A percentile compares a stretch with the other conserved stretches of the same genome.
phyloP scores from a whole-genome alignment of 495 filamentous ascomycete genomes.

The Podospora pseudopauciseta region DNA sequence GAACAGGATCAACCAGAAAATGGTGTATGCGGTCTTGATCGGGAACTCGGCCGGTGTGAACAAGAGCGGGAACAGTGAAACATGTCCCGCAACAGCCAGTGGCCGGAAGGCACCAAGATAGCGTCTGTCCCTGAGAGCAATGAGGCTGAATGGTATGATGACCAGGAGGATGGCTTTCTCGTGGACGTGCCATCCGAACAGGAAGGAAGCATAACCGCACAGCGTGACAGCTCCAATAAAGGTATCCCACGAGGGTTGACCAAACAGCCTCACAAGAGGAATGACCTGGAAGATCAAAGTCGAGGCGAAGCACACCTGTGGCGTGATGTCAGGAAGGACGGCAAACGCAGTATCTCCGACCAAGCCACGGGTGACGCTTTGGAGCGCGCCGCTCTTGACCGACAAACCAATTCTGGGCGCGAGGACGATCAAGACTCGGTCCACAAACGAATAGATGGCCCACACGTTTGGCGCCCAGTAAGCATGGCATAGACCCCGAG shows the following conservation, averaged over 20 bases:
- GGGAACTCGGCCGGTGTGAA: constrained; percentile 91
- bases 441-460: constrained; percentile 92
- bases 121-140: constrained; percentile 87
- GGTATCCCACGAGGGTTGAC: constrained; percentile 74
- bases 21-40: constrained; percentile 87
- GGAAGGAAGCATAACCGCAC: constrained; percentile 94
- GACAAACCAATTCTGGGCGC: constrained; percentile 73
- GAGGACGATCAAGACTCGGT: constrained; percentile 77
- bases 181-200: constrained; percentile 98
- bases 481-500: constrained; percentile 87
- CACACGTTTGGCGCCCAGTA: constrained; percentile 99
- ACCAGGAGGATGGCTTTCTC: constrained; percentile 95
- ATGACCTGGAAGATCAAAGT: constrained; percentile 82
- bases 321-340: constrained; percentile 80
- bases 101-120: constrained; percentile 91
- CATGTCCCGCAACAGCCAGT: constrained; percentile 86
- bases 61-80: constrained; percentile 89
- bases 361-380: constrained; percentile 86
- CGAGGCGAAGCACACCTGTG: constrained; percentile 72
- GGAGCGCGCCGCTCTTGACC: constrained; percentile 68
- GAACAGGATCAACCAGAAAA: constrained; percentile 88
- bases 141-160: constrained; percentile 91
- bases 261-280: constrained; percentile 76
- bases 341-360: constrained; percentile 96
- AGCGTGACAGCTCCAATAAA: constrained; percentile 88